Conservation (phyloP, 495 filamentous ascomycete genomes). For the Hypoxylon rickii region DNA sequence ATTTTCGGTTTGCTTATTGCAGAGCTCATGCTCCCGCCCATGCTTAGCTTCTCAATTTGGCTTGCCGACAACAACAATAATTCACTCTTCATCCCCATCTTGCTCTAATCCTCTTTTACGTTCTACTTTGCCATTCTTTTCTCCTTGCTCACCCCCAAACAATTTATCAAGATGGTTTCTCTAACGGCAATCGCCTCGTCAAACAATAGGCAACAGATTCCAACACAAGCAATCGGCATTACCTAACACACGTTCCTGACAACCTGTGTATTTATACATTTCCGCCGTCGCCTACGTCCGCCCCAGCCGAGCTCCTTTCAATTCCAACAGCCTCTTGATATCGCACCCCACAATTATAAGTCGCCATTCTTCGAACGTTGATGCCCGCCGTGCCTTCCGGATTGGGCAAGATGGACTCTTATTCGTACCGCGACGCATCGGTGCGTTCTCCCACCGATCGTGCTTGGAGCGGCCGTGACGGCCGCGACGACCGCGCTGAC, state of each 20-base stretch:
- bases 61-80: conserved; percentile 39
- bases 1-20: conserved; percentile 43
- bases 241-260: conserved; percentile 36
- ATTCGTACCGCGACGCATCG: conserved; percentile 48
- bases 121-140: conserved; percentile 10
- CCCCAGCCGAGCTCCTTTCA: too few relatives aligned
- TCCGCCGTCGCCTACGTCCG: conserved; percentile 5
- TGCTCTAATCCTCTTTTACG: conserved; percentile 32
- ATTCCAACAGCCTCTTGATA: too few relatives aligned
- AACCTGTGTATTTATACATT: conserved; percentile 17
- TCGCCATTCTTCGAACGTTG: background rate
- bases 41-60: conserved; percentile 42
- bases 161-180: conserved; percentile 44
- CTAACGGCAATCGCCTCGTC: conserved; percentile 58
- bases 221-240: conserved; percentile 28
- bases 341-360: too few relatives aligned
- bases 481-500: conserved; percentile 55
- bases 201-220: conserved; percentile 49
- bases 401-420: conserved; percentile 49
- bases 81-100: conserved; percentile 25
- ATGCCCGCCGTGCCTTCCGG: background rate
- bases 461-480: conserved; percentile 55
- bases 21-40: conserved; percentile 40
- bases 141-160: conserved; percentile 38
- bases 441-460: conserved; percentile 57